Percentiles rank a stretch among this genome's conserved stretches.
Evolutionary conservation across 352 stramenopile genomes (phyloP).

Genomic region (Phytophthora palmivora): DNA sequence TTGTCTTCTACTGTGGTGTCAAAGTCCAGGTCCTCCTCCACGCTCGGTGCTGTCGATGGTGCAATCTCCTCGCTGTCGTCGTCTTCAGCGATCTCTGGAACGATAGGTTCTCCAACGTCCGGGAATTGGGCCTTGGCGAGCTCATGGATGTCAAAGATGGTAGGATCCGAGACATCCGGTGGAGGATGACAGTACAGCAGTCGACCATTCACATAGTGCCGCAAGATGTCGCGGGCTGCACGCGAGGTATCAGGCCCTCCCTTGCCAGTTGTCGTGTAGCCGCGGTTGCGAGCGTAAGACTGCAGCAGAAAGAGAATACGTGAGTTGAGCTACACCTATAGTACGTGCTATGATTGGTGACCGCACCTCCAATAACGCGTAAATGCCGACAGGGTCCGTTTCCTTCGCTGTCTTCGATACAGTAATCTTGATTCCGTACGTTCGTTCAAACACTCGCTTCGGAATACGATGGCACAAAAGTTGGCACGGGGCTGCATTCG

Average conservation of each 20-base stretch:
- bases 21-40: conserved; percentile 65
- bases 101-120: conserved; percentile 38
- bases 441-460: conserved; percentile 95
- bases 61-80: conserved; percentile 16
- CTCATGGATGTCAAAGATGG: conserved; percentile 81
- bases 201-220: conserved; percentile 98
- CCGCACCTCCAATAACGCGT: conserved; percentile 73
- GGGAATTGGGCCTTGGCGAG: conserved; percentile 69
- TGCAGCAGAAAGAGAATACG: conserved; percentile 24
- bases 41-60: conserved; percentile 14
- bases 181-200: conserved; percentile 98
- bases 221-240: conserved; percentile 95
- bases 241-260: conserved; percentile 95
- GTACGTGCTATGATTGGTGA: not conserved
- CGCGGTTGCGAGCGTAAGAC: conserved; percentile 85
- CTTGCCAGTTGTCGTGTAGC: conserved; percentile 95
- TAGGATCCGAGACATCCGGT: conserved; percentile 63
- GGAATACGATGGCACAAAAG: conserved; percentile 96
- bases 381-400: conserved; percentile 81
- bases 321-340: conserved; percentile 2
- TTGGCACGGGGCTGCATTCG: conserved; percentile 83
- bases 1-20: conserved; percentile 81
- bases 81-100: conserved; percentile 24
- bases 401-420: conserved; percentile 72
- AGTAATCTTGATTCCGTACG: conserved; percentile 96